phyloP scores from a whole-genome alignment of 1,139 yeast species.

The Yamadazyma blattariae region DNA sequence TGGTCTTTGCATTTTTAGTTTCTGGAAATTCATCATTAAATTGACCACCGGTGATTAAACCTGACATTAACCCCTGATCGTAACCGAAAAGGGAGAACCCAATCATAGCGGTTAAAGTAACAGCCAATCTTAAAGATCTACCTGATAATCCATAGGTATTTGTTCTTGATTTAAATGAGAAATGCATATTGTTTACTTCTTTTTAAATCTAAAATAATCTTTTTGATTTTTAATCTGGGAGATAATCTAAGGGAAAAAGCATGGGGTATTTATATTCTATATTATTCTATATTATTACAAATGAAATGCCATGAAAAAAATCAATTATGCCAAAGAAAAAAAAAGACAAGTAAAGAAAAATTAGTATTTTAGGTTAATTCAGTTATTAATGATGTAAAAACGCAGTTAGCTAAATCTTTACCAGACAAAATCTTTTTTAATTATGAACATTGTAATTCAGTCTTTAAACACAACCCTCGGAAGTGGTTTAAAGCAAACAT shows the following conservation, averaged over 20 bases:
- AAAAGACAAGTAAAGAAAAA: too few relatives aligned
- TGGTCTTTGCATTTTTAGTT: constrained; percentile 33
- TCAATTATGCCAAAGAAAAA: too few relatives aligned
- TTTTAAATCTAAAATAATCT: too few relatives aligned
- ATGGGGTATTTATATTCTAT: neutral
- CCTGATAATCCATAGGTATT: constrained; percentile 52
- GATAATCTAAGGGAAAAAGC: neutral
- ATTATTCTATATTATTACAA: too few relatives aligned
- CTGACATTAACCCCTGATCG: constrained; percentile 80
- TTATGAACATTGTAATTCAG: too few relatives aligned
- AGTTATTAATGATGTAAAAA: too few relatives aligned
- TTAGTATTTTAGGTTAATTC: too few relatives aligned
- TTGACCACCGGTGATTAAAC: constrained; percentile 60
- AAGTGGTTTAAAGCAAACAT: too few relatives aligned
- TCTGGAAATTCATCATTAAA: constrained; percentile 61
- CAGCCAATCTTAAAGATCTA: constrained; percentile 34
- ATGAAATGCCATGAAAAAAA: neutral
- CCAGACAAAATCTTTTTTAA: too few relatives aligned
- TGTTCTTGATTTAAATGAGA: constrained; percentile 25
- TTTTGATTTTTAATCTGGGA: too few relatives aligned
- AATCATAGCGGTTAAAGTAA: constrained; percentile 57
- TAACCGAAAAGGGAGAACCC: constrained; percentile 75
- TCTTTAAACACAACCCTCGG: too few relatives aligned
- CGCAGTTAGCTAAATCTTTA: too few relatives aligned
- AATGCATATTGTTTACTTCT: constrained; percentile 7